Evolutionary conservation across 2,329 filamentous ascomycete genomes (phyloP).

Genomic region (Clonostachys byssicola): DNA sequence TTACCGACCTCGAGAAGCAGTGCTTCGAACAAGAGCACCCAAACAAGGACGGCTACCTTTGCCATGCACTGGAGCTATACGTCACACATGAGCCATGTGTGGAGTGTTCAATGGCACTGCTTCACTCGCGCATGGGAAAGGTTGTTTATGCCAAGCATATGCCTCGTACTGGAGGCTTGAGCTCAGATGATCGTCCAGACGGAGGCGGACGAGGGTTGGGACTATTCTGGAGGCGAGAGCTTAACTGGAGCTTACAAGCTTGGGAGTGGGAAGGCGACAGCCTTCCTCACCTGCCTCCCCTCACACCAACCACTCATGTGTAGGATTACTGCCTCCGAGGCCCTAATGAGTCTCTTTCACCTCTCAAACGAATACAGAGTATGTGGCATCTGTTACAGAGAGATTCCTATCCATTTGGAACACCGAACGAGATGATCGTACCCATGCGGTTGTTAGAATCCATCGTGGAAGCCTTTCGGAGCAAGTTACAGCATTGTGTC

Average conservation of each 20-base stretch:
- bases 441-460: no score
- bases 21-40: constrained; percentile 63
- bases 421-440: no score
- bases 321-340: constrained; percentile 37
- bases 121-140: constrained; percentile 87
- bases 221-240: constrained; percentile 68
- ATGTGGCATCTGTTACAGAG: neutral
- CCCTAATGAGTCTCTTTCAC: constrained; percentile 23
- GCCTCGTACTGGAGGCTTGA: constrained; percentile 76
- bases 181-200: constrained; percentile 64
- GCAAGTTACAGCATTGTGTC: no score
- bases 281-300: constrained; percentile 27
- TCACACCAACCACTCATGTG: constrained; percentile 47
- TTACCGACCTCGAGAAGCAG: constrained; percentile 61
- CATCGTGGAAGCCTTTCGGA: no score
- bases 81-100: constrained; percentile 93
- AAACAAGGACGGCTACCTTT: constrained; percentile 80
- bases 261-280: constrained; percentile 66
- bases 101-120: constrained; percentile 94
- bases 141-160: constrained; percentile 79
- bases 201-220: constrained; percentile 59
- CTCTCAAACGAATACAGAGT: neutral
- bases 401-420: neutral
- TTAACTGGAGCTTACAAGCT: constrained; percentile 82
- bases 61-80: constrained; percentile 90